Evolutionary conservation across 345 rosid species (phyloP), one percentile per base, ranked within the genome.

Genomic region (Populus euphratica): DNA sequence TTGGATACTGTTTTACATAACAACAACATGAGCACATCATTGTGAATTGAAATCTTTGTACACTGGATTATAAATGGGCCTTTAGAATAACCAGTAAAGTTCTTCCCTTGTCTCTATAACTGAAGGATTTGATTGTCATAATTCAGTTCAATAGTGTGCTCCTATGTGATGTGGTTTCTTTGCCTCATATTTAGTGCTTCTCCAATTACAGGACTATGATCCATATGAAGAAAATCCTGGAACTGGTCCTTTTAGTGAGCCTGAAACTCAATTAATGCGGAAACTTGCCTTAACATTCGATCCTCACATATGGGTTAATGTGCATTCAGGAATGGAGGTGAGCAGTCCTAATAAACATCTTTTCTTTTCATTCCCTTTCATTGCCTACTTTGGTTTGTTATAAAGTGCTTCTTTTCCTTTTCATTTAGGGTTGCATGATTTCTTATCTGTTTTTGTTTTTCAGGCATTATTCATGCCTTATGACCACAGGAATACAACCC

Each of bases 141-240:
- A 33, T 31, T 74, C 18, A 69, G 41, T 44, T 78, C 27, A 12
- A 7, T 68, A 10, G 39, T 31, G 27, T 77, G 43, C 68, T 16
- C n/a, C 67, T 76, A 5, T 54, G 33, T 52, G 50, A 43, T 20
- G 12, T 65, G 39, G 44, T 20, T 62, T 69, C 43, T 38, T 56
- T 77, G 68, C 72, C 56, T 59, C 77, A 75, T 33, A 35, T 69
- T 66, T 79, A 18, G 66, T 33, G 27, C 61, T 74, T 74, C 11
- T 71, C 50, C 54, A 44, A 71, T 79, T 76, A n/a, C 78, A 96
- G 99, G 98, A 96, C 81, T 96, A 91, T 80, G 95, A 96, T 84
- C 99, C 99, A 69, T 86, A 86, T 78, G 99, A 96, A 90, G 98
- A 96, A 88, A 89, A 94, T 87, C 99, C 98, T 75, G 99, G 99